Conservation (phyloP, 768 basidiomycete species). For the Dacryopinax spathularia region DNA sequence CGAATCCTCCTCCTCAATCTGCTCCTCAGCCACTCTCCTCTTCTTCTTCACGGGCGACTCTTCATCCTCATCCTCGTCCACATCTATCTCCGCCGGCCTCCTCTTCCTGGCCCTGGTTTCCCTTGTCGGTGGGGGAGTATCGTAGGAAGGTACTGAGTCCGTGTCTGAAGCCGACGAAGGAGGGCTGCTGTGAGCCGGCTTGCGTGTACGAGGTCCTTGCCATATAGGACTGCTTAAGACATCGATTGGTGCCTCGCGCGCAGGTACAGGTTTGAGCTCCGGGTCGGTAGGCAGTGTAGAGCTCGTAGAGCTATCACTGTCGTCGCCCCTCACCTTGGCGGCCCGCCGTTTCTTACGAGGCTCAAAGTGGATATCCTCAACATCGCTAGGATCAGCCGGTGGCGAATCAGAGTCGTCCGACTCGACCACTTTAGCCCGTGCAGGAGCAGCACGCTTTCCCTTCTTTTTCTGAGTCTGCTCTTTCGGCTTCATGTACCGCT, state of each 20-base stretch:
- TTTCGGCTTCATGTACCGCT: neutral
- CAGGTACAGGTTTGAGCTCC: no score
- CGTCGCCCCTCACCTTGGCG: neutral
- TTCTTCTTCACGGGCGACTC: slow-evolving; percentile 35
- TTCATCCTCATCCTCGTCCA: slow-evolving; percentile 28
- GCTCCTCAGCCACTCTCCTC: slow-evolving; percentile 36
- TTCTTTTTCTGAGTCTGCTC: neutral
- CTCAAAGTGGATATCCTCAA: neutral
- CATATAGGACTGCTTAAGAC: no score
- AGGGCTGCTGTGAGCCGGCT: no score
- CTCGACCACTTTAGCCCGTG: neutral
- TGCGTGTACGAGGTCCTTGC: no score
- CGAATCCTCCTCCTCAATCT: neutral
- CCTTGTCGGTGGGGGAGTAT: neutral
- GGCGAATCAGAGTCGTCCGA: neutral
- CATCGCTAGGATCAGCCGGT: neutral
- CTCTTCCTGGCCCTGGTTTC: slow-evolving; percentile 6
- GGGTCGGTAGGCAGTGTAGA: neutral
- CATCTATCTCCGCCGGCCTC: neutral
- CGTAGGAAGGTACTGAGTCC: no score
- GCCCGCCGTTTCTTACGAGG: neutral
- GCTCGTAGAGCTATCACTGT: neutral
- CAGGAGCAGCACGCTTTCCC: neutral
- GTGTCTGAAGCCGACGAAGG: no score
- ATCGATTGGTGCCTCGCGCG: no score